Base-by-base conservation (phyloP, 495 filamentous ascomycete species). In the Thermothielavioides terrestris region DNA sequence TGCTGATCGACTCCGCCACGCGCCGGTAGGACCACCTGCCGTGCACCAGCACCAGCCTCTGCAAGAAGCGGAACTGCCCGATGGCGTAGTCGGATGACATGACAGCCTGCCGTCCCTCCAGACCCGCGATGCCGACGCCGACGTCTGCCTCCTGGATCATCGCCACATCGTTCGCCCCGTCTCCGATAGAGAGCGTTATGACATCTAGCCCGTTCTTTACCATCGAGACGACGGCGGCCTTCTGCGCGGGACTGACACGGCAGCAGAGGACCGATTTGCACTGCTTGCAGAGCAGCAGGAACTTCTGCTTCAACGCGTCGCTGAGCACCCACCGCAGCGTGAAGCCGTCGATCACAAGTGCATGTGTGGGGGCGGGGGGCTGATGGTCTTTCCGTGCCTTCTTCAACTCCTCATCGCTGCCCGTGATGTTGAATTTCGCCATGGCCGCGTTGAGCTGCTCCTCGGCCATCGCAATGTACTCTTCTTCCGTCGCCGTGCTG, bases 131-230 rank as follows among this genome's bases (percentile, higher is more conserved):
- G 65, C 94, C 94, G 46, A 99, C 91, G 65, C 94, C 94, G 17
- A 97, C 88, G 68, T 99, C 89, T 4, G 94, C 94, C 68, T 97
- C 90, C 68, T 99, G 94, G 63, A 99, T 99, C 94, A 99, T 99
- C 31, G 94, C 94, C 53, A 97, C 94, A 68, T 99, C 94, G 68
- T 97, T 99, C 51, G 94, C 94, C 45, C 92, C 94, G 68, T 99
- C 94, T 50, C 94, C 94, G 44, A 99, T 85, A 1, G 91, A 89
- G 36, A 99, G 77, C 6, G 92, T 95, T 84, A 99, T 94, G 65
- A 97, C 90, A 66, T 96, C 88, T 31, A 99, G 74, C 25, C 94
- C 90, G 49, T 77, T 77, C 69, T 95, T 95, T 41, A 99, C 70
- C 86, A 99, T 87, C 50, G 82, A 75, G 32, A 96, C 94, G 25